Conservation (phyloP, 2,329 filamentous ascomycete species). For the Xylaria digitata region DNA sequence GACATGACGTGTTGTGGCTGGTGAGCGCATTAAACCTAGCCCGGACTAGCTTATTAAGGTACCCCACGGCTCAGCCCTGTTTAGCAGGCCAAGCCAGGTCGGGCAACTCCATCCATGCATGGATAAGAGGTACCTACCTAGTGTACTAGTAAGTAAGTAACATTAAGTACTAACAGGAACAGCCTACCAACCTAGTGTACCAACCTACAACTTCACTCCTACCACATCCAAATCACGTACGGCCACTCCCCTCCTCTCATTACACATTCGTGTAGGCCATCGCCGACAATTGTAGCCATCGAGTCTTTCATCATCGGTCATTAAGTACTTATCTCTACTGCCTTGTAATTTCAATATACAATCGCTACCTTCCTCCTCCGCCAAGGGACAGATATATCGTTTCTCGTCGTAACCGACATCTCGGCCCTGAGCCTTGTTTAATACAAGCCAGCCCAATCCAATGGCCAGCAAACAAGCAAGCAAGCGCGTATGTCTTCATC, state of each 20-base stretch:
- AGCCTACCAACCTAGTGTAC: not conserved
- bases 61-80: constrained; percentile 19
- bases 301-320: constrained; percentile 5
- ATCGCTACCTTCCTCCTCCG: not conserved
- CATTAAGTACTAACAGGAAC: not conserved
- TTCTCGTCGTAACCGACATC: constrained; percentile 36
- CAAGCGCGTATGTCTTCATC: constrained; percentile 69
- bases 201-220: not conserved
- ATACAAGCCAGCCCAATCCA: constrained; percentile 56
- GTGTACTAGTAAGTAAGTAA: too few species aligned
- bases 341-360: not conserved
- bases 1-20: constrained; percentile 28
- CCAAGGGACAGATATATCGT: constrained; percentile 22
- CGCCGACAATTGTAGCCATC: not conserved
- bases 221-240: not conserved
- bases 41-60: not conserved
- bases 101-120: too few species aligned
- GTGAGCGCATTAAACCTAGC: constrained; percentile 6
- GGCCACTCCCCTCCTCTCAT: constrained; percentile 19
- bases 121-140: too few species aligned
- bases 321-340: not conserved
- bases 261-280: constrained; percentile 12
- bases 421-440: constrained; percentile 27
- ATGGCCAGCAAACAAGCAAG: constrained; percentile 80
- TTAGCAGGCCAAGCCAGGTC: not conserved